phyloP scores from a whole-genome alignment of 441 rosid species.

The Jatropha multifida region DNA sequence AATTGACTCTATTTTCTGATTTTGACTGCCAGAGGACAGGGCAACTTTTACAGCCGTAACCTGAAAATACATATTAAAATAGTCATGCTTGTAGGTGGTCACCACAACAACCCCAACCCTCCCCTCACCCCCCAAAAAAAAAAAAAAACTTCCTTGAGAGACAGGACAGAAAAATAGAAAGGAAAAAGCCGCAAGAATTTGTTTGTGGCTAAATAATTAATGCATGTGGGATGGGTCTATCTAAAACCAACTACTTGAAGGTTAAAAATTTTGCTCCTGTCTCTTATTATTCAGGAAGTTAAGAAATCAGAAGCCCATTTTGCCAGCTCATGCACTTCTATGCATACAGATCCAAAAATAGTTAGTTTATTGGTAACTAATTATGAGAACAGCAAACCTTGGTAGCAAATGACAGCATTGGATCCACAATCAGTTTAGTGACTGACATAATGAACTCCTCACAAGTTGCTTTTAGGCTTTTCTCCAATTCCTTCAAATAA shows the following conservation, averaged over 20 bases:
- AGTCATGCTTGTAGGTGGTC: constrained; percentile 2
- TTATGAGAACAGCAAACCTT: constrained; percentile 53
- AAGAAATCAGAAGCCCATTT: not conserved
- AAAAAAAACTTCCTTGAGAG: not conserved
- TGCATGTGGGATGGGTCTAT: no score
- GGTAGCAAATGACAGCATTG: constrained; percentile 92
- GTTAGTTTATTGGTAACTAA: not conserved
- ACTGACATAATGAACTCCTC: constrained; percentile 99
- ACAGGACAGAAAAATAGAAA: not conserved
- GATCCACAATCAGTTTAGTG: constrained; percentile 92
- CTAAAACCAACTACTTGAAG: not conserved
- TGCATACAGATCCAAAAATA: constrained; percentile 4
- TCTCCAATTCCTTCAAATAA: constrained; percentile 83
- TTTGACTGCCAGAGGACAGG: constrained; percentile 60
- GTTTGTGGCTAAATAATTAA: not conserved
- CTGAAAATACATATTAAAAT: constrained; percentile 38
- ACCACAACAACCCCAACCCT: not conserved
- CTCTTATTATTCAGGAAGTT: constrained; percentile 5
- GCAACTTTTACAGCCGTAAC: constrained; percentile 90
- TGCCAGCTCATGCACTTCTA: constrained; percentile 7
- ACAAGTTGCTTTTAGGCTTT: constrained; percentile 87
- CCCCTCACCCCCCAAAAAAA: not conserved
- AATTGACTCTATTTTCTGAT: constrained; percentile 59
- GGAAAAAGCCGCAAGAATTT: not conserved
- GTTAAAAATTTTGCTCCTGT: not conserved